Conservation (phyloP, 495 filamentous ascomycete species). For the Lepidopterella palustris region DNA sequence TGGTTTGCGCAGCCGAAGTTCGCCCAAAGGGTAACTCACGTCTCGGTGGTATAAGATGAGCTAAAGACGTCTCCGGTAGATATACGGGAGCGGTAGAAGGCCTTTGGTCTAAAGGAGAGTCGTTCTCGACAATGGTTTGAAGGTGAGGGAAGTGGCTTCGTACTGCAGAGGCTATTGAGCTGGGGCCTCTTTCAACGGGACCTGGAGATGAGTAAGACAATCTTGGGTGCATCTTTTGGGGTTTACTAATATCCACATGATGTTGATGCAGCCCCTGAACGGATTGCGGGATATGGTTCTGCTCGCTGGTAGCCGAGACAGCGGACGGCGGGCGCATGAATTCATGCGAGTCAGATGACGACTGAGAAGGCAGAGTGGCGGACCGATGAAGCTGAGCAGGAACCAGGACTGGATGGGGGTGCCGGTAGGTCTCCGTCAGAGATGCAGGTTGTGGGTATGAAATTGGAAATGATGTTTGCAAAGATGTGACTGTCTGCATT, state of each 20-base stretch:
- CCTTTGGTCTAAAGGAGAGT: neutral
- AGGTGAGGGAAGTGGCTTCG: neutral
- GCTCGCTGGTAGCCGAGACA: neutral
- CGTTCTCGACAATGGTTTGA: conserved; percentile 5
- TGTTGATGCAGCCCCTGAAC: neutral
- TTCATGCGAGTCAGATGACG: neutral
- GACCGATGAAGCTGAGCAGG: neutral
- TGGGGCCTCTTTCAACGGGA: neutral
- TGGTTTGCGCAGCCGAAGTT: conserved; percentile 1
- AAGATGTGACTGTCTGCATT: no score
- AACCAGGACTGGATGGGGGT: neutral
- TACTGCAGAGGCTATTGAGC: conserved; percentile 2
- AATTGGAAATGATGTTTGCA: neutral
- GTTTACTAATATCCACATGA: neutral
- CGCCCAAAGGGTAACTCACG: conserved; percentile 36
- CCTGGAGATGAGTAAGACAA: neutral
- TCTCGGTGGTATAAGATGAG: conserved; percentile 30
- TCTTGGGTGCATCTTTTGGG: neutral
- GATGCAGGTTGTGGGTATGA: neutral
- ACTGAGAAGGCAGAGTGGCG: neutral
- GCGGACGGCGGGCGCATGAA: neutral
- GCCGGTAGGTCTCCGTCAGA: neutral
- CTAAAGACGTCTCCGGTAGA: neutral
- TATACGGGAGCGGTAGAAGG: conserved; percentile 12
- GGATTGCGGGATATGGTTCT: neutral